A percentile compares a stretch with the other conserved stretches of the same genome.
Evolutionary conservation across 192 early-diverging fungal genomes (phyloP).

Genomic region (Linnemannia exigua): DNA sequence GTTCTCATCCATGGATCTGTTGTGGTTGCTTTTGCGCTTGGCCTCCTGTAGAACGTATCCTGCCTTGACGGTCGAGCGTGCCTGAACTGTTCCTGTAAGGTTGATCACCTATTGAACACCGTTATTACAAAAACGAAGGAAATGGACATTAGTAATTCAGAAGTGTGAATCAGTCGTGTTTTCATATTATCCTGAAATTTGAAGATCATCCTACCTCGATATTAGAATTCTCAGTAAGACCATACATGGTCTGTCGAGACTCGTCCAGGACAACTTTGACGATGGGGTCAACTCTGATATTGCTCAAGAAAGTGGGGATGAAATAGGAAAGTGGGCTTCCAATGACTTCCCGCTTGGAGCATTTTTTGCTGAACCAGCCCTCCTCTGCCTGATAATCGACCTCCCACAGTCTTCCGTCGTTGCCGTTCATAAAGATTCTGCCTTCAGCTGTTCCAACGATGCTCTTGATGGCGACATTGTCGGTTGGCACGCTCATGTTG

Average conservation of each 20-base stretch:
- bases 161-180: not conserved
- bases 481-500: slow-evolving; percentile 83
- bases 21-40: slow-evolving; percentile 45
- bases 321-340: slow-evolving; percentile 74
- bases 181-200: not conserved
- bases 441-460: slow-evolving; percentile 86
- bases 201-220: slow-evolving; percentile 66
- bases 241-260: slow-evolving; percentile 77
- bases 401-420: slow-evolving; percentile 91
- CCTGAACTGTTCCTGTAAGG: slow-evolving; percentile 9
- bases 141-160: not conserved
- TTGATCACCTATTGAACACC: slow-evolving; percentile 34
- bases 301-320: slow-evolving; percentile 75
- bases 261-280: slow-evolving; percentile 78
- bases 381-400: slow-evolving; percentile 89
- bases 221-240: slow-evolving; percentile 74
- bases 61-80: slow-evolving; percentile 27
- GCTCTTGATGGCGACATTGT: slow-evolving; percentile 83
- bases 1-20: slow-evolving; percentile 50
- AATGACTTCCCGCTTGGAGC: slow-evolving; percentile 83
- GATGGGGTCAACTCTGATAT: slow-evolving; percentile 64
- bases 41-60: slow-evolving; percentile 31
- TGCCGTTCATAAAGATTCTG: slow-evolving; percentile 92
- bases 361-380: slow-evolving; percentile 87
- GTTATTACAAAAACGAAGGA: not conserved